Conservation (phyloP, 73 alveolate genomes). For the Paramecium pentaurelia region DNA sequence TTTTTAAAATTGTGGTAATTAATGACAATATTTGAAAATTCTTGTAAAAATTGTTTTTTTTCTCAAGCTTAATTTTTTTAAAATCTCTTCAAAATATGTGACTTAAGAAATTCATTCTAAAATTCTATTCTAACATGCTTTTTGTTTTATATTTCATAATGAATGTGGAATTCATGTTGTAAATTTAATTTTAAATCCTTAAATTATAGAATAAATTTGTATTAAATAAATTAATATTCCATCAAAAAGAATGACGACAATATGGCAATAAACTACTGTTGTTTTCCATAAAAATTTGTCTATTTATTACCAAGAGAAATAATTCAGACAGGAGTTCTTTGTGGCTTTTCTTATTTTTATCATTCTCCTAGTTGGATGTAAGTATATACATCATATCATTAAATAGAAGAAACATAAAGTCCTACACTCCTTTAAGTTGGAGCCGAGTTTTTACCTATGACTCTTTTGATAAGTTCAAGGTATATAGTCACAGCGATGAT, state of each 20-base stretch:
- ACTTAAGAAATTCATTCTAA: neutral
- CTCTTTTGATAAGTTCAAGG: neutral
- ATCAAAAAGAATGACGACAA: neutral
- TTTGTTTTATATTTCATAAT: neutral
- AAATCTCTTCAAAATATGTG: neutral
- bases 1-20: neutral
- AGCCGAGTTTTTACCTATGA: neutral
- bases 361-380: neutral
- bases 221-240: neutral
- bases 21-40: neutral
- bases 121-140: neutral
- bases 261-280: neutral
- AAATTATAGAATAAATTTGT: neutral
- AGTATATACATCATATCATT: neutral
- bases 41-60: neutral
- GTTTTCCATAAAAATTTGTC: neutral
- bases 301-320: neutral
- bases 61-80: neutral
- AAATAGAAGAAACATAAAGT: neutral
- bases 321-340: neutral
- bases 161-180: neutral
- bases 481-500: neutral
- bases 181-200: neutral
- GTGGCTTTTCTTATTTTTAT: neutral
- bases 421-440: neutral